Base-by-base conservation (phyloP, 257 asterid species). In the Solanum lycopersicoides region DNA sequence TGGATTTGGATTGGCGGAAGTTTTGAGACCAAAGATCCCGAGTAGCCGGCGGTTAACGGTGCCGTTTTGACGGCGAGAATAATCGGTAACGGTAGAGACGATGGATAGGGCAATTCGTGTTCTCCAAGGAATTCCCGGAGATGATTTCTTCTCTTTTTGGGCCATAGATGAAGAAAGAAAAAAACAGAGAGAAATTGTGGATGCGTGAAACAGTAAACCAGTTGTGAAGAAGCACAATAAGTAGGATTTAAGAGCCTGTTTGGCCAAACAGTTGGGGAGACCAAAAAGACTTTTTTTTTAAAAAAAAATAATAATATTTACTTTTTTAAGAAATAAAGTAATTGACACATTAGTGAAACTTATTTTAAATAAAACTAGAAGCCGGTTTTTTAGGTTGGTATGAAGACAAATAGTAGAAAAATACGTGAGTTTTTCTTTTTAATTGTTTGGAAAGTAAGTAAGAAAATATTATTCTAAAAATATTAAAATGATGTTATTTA, bases 21-120 rank as follows among this genome's bases (percentile, higher is more conserved):
- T 53, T 59, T n/a, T 91, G 89, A 91, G 60, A 84, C 83, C 41
- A 74, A 88, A 34, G 73, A 87, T 20, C 30, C 47, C 76, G 66
- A 92, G 87, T 8, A 92, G 85, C 3, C 92, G 90, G 87, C 99
- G 99, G 92, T 93, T 92, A 37, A 95, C 89, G 89, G 99, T 92
- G 88, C 98, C 98, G 89, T 94, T 89, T 11, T 13, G 65, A 87
- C 97, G 98, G 83, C 77, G 85, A 83, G 92, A 82, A 88, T 88
- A 85, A 87, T 89, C 92, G 60, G 89, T 91, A 53, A 93, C 21
- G 44, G 86, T 6, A 32, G 86, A 92, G 75, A 91, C 69, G 34
- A 94, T 1, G 83, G 90, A 86, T 66, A 95, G 84, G 14, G 87
- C 21, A 65, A 93, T 8, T 85, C 94, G 95, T 34, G 95, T 93